Evolutionary conservation across 345 rosid species (phyloP).

Genomic region (Cardamine occulta): DNA sequence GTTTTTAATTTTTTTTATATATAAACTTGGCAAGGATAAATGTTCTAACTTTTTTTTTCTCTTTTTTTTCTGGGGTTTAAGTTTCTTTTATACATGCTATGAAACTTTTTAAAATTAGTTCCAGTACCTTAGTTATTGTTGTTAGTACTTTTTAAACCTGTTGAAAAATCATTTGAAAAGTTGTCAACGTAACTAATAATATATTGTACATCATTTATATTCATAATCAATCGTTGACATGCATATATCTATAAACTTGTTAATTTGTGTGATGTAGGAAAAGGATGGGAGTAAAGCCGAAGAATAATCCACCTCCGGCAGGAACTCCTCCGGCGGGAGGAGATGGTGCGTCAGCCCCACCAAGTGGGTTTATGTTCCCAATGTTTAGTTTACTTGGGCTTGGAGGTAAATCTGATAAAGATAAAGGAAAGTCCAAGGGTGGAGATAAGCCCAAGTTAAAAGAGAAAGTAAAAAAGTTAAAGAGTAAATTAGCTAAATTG

Average conservation of each 20-base stretch:
- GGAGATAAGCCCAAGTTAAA: background rate
- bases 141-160: background rate
- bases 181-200: background rate
- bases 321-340: slow-evolving; percentile 31
- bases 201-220: background rate
- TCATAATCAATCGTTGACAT: background rate
- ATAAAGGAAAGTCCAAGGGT: background rate
- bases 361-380: slow-evolving; percentile 12
- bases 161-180: background rate
- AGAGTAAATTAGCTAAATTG: background rate
- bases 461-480: background rate
- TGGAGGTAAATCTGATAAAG: background rate
- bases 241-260: background rate
- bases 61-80: background rate
- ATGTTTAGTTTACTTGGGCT: background rate
- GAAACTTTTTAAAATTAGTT: background rate
- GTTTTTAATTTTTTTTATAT: background rate
- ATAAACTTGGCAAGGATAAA: background rate
- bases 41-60: background rate
- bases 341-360: background rate
- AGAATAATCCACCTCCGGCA: slow-evolving; percentile 26
- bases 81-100: background rate
- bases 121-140: background rate
- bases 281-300: slow-evolving; percentile 26
- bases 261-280: slow-evolving; percentile 26